phyloP scores from a whole-genome alignment of 225 moss, liverwort and hornwort species.

The Lunularia cruciata region DNA sequence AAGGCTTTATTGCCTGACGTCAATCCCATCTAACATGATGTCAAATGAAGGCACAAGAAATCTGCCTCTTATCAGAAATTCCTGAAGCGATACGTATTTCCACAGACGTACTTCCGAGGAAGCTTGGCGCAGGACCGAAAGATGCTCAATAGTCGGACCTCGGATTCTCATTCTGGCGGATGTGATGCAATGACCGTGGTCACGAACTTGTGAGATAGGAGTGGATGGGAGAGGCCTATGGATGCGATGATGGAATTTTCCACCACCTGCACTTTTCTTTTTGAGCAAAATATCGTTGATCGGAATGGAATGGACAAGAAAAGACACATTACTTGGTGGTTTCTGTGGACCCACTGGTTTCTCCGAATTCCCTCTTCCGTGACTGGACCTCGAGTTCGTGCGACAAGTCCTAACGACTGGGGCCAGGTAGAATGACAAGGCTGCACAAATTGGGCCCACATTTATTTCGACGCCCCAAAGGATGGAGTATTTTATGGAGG shows the following conservation, averaged over 20 bases:
- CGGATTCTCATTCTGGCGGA: too few species aligned
- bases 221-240: too few species aligned
- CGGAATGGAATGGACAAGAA: not conserved
- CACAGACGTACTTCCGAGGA: too few species aligned
- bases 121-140: too few species aligned
- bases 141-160: too few species aligned
- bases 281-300: not conserved
- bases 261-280: not conserved
- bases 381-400: not conserved
- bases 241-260: not conserved
- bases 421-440: constrained; percentile 6
- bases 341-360: not conserved
- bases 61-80: too few species aligned
- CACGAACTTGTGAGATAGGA: too few species aligned
- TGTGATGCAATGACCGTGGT: too few species aligned
- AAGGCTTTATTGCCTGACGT: too few species aligned
- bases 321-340: not conserved
- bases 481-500: not conserved
- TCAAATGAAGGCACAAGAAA: too few species aligned
- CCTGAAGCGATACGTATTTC: too few species aligned
- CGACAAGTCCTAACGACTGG: not conserved
- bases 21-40: too few species aligned
- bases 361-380: not conserved
- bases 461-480: not conserved
- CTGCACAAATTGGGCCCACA: not conserved